Evolutionary conservation across 768 basidiomycete species (phyloP).

Genomic region (Suillus discolor): DNA sequence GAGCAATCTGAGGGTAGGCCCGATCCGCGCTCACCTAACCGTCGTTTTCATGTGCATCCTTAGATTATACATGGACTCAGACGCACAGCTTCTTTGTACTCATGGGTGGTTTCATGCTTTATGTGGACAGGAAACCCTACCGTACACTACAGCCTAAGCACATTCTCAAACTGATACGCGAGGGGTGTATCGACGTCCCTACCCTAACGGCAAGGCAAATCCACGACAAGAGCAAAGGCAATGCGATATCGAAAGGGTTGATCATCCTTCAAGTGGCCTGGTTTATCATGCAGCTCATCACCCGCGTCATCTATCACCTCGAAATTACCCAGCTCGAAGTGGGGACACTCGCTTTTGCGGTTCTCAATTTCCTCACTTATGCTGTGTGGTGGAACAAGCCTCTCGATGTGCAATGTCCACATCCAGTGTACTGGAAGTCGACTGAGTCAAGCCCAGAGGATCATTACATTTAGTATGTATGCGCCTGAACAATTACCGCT

Average conservation of each 20-base stretch:
- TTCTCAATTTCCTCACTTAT: constrained; percentile 36
- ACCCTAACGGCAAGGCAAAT: constrained; percentile 17
- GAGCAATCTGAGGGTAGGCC: not conserved
- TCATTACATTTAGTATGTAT: not conserved
- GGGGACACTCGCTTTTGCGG: constrained; percentile 36
- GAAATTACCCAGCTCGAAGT: constrained; percentile 38
- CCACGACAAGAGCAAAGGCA: constrained; percentile 33
- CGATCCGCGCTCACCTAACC: no score
- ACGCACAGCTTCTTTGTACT: no score
- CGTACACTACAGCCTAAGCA: constrained; percentile 1
- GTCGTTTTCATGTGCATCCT: no score
- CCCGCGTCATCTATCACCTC: constrained; percentile 24
- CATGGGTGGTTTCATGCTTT: constrained; percentile 19
- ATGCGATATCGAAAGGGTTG: constrained; percentile 20
- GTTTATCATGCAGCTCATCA: constrained; percentile 36
- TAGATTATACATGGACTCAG: no score
- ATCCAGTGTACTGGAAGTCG: not conserved
- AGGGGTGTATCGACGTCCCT: not conserved
- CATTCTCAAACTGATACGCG: not conserved
- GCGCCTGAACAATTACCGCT: not conserved
- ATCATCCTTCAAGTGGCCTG: constrained; percentile 34
- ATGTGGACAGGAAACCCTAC: not conserved
- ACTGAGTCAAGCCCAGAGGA: not conserved
- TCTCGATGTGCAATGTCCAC: constrained; percentile 28
- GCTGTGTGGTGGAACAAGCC: constrained; percentile 44